A percentile compares a stretch with the other conserved stretches of the same genome.
Conservation (phyloP, 2,329 filamentous ascomycete genomes). For the Mariannaea sp. region DNA sequence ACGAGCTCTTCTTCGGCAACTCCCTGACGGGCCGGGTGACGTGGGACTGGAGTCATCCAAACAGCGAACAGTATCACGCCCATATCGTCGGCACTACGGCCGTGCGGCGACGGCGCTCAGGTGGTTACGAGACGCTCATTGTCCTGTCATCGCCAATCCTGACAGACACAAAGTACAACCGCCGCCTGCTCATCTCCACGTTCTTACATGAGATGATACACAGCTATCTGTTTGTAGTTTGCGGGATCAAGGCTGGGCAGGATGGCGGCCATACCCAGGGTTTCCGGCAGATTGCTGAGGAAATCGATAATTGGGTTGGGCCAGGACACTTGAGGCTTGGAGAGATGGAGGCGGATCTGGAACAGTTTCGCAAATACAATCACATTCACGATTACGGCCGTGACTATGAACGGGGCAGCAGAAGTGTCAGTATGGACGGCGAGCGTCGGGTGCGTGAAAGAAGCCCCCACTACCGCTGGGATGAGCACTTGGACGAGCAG, state of each 20-base stretch:
- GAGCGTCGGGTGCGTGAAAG: conserved; percentile 20
- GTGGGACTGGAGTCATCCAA: conserved; percentile 65
- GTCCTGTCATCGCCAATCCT: conserved; percentile 64
- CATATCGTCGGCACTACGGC: conserved; percentile 68
- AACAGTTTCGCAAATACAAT: conserved; percentile 51
- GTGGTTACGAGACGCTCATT: conserved; percentile 66
- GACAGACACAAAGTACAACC: conserved; percentile 59
- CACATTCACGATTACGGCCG: conserved; percentile 28
- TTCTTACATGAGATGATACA: conserved; percentile 71
- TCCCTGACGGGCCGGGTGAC: conserved; percentile 60
- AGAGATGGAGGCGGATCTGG: conserved; percentile 66
- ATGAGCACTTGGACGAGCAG: too few species aligned
- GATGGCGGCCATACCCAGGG: conserved; percentile 65
- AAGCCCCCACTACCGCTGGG: conserved; percentile 28
- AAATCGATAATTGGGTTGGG: conserved; percentile 67
- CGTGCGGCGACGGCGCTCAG: conserved; percentile 51
- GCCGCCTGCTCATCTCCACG: conserved; percentile 65
- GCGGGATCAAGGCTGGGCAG: conserved; percentile 60
- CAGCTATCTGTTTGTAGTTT: conserved; percentile 67
- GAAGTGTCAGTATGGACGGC: conserved; percentile 18
- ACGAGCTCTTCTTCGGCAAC: conserved; percentile 66
- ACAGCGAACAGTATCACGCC: conserved; percentile 54
- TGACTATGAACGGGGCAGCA: conserved; percentile 25
- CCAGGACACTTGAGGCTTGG: conserved; percentile 58
- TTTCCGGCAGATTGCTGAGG: conserved; percentile 61